Evolutionary conservation across 2,329 filamentous ascomycete genomes (phyloP), one percentile per base, ranked within the genome.

Genomic region (Talaromyces piceae): DNA sequence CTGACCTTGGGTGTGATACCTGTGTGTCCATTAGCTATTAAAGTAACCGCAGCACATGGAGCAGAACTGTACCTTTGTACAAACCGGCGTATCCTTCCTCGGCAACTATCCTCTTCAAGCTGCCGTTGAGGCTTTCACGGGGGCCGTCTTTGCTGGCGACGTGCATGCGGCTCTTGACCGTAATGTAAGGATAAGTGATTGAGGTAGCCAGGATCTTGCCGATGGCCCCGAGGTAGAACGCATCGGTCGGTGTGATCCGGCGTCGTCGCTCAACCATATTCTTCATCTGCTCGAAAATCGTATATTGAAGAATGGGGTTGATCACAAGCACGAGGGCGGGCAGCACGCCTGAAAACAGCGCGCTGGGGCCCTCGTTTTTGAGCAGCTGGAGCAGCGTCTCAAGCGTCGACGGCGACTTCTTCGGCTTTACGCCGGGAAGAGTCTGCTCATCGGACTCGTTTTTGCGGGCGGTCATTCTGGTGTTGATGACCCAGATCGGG

Each of bases 401-500:
- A 49, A 97, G 73, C 2, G 91, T 95, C 39, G 84, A 85, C 16
- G 84, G 85, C 22, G 78, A 68, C 66, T 80, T 83, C 54, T 74
- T 70, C 5, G 68, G 67, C 54, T 69, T 67, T 3, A 60, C 54
- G 26, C 51, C 51, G 4, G 69, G 67, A 41, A 72, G 57, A 52
- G 71, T 69, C 57, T 73, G 67, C 48, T 72, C 68, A 2, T 70
- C 72, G 58, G 56, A 59, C 44, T 77, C 74, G n/a, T 81, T 81
- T 73, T 87, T 86, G 63, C 89, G 83, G 46, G 93, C 91, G 20
- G 93, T 98, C 86, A 98, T 94, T 65, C 93, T 87, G 50, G 93
- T 98, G 77, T 98, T 98, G 69, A 98, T 78, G 47, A 98, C 93
- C 93, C 93, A 98, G 73, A 98, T 98, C 44, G 93, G 93, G 76